A percentile compares a stretch with the other conserved stretches of the same genome.
phyloP scores from a whole-genome alignment of 768 basidiomycete species.

The Calocybe gangraenosa region DNA sequence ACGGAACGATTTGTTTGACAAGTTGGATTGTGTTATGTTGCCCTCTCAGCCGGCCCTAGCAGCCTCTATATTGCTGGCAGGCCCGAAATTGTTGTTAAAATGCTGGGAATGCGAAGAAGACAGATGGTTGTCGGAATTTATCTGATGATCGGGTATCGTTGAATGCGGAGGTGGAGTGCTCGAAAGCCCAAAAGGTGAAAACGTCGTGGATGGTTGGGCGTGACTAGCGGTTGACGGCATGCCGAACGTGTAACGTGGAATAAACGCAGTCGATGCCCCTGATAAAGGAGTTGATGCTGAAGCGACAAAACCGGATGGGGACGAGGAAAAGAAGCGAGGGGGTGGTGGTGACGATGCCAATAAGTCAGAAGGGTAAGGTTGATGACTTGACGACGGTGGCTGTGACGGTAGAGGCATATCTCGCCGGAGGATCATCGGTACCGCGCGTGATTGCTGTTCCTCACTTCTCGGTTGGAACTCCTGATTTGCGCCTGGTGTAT shows the following conservation, averaged over 20 bases:
- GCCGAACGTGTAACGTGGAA: constrained; percentile 31
- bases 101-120: constrained; percentile 30
- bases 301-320: constrained; percentile 24
- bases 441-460: constrained; percentile 17
- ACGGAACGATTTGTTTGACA: constrained; percentile 2
- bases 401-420: constrained; percentile 18
- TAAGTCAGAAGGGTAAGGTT: constrained; percentile 25
- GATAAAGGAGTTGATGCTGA: constrained; percentile 26
- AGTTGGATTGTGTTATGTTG: constrained; percentile 19
- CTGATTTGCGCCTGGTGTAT: constrained; percentile 9
- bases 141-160: constrained; percentile 33
- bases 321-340: constrained; percentile 38
- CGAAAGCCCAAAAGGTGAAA: constrained; percentile 34
- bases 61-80: constrained; percentile 40
- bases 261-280: constrained; percentile 28
- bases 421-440: constrained; percentile 19
- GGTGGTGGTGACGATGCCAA: constrained; percentile 41
- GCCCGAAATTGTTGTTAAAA: constrained; percentile 29
- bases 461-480: constrained; percentile 16
- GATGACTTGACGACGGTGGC: constrained; percentile 15
- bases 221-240: constrained; percentile 18
- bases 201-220: constrained; percentile 21
- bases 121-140: constrained; percentile 25
- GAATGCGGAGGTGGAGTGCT: constrained; percentile 25
- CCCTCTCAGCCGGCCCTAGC: constrained; percentile 37